A percentile compares a stretch with the other conserved stretches of the same genome.
phyloP scores from a whole-genome alignment of 371 early-diverging fungal species.

The Syncephalastrum sp. region DNA sequence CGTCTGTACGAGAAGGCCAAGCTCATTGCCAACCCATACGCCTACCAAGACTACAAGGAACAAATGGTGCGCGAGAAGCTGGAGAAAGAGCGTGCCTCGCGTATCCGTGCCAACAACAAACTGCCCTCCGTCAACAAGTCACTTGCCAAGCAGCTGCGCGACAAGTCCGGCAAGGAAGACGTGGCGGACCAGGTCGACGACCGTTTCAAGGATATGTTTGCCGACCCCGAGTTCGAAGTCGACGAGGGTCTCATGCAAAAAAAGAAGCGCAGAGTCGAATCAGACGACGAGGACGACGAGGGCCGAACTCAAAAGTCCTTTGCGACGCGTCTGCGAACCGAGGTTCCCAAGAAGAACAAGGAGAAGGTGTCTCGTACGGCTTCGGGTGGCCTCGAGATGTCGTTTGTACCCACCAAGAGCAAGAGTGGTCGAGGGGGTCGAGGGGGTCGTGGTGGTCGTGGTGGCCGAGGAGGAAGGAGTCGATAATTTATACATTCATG shows the following conservation, averaged over 20 bases:
- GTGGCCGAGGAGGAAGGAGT: background rate
- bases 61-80: conserved; percentile 77
- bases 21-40: conserved; percentile 95
- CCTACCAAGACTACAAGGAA: conserved; percentile 89
- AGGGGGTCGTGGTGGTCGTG: background rate
- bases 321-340: conserved; percentile 38
- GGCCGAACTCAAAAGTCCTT: conserved; percentile 35
- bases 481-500: no score
- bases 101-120: conserved; percentile 86
- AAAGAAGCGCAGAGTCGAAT: conserved; percentile 33
- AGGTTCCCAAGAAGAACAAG: conserved; percentile 22
- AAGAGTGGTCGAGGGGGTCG: conserved; percentile 1
- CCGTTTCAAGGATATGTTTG: conserved; percentile 89
- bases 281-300: conserved; percentile 46
- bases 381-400: conserved; percentile 68
- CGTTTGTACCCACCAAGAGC: conserved; percentile 42
- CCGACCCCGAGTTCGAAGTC: conserved; percentile 91
- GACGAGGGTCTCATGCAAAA: conserved; percentile 62
- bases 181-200: conserved; percentile 64
- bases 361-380: conserved; percentile 58
- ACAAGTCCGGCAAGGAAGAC: conserved; percentile 34
- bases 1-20: conserved; percentile 95
- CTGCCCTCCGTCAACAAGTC: conserved; percentile 89
- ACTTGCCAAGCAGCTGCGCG: conserved; percentile 77
- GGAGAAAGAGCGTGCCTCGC: conserved; percentile 83